These are phyloP conservation scores for Cornus kousa DNA, from an alignment of 148 eudicot genomes.

Conservation along the genomic window DNA sequence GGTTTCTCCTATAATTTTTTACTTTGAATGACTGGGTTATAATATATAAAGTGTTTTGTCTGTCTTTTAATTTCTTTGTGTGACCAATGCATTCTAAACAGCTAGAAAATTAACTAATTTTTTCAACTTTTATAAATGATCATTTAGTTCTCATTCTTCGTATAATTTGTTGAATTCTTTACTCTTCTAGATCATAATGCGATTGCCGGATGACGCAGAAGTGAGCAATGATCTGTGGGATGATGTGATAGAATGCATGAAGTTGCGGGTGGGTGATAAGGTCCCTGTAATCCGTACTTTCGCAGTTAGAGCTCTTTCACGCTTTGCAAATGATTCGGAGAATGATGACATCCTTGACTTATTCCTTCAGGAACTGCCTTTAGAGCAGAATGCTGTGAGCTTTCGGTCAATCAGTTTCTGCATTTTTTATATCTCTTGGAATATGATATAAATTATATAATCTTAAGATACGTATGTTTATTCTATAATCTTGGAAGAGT, in stretches of 20 bases:
- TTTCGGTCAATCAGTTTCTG: slow-evolving; percentile 7
- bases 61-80: no score
- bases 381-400: slow-evolving; percentile 87
- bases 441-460: not conserved
- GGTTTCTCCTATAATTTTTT: no score
- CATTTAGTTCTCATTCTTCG: not conserved
- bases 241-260: slow-evolving; percentile 85
- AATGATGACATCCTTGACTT: slow-evolving; percentile 79
- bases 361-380: slow-evolving; percentile 56
- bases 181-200: slow-evolving; percentile 72
- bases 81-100: no score
- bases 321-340: slow-evolving; percentile 86
- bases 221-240: slow-evolving; percentile 89
- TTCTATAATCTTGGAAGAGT: not conserved
- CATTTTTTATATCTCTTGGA: not conserved
- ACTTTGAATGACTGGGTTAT: no score
- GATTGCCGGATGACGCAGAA: slow-evolving; percentile 93
- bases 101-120: no score
- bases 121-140: no score
- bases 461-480: not conserved
- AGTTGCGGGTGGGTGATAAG: slow-evolving; percentile 68
- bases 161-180: not conserved
- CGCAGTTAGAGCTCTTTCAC: slow-evolving; percentile 87
- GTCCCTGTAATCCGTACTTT: slow-evolving; percentile 68
- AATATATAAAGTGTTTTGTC: no score